Base-by-base conservation (phyloP, 306 rosid species). In the Luffa aegyptiaca region DNA sequence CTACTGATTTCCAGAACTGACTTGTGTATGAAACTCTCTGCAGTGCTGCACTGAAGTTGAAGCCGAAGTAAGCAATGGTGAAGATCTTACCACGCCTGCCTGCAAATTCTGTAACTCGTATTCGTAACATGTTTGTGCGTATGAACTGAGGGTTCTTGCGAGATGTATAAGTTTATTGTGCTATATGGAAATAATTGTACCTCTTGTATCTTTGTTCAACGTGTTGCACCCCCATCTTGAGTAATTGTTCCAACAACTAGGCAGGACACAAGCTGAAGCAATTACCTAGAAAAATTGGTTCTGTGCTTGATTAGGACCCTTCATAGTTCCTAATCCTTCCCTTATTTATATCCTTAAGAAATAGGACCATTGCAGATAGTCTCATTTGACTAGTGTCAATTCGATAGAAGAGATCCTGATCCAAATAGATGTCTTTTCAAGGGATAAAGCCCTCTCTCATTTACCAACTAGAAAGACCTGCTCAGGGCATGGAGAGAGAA, bases 11-110 rank as follows among this genome's bases (percentile, higher is more conserved):
- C 37, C 57, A 18, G 71, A 49, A 37, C 56, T 62, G 59, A 46
- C 36, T 16, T 66, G 66, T 41, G 11, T n/a, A n/a, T 68, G 36
- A 13, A 55, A 55, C 69, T 21, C 33, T 80, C 44, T 80, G 49
- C 82, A 80, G 77, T 52, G 82, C 65, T 3, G 45, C 82, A 3
- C 53, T 79, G 52, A 79, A 79, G 20, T 45, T 79, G 51, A 79
- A 79, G 52, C 65, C 66, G 6, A 21, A 78, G 42, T 79, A 64
- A 44, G 63, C 11, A 21, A 79, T 10, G 62, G 21, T 79, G 64
- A 51, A 51, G 76, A 65, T 18, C 14, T 17, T 42, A 26, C 6
- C 14, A 16, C 33, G 26, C 45, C 62, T 13, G 41, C 62, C 44
- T 49, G 78, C 45, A 3, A 74, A 74, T 74, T 73, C 10, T 46